Percentiles rank a stretch among this genome's conserved stretches.
Evolutionary conservation across 1,139 yeast genomes (phyloP).

Genomic region (Kodamaea sp.): DNA sequence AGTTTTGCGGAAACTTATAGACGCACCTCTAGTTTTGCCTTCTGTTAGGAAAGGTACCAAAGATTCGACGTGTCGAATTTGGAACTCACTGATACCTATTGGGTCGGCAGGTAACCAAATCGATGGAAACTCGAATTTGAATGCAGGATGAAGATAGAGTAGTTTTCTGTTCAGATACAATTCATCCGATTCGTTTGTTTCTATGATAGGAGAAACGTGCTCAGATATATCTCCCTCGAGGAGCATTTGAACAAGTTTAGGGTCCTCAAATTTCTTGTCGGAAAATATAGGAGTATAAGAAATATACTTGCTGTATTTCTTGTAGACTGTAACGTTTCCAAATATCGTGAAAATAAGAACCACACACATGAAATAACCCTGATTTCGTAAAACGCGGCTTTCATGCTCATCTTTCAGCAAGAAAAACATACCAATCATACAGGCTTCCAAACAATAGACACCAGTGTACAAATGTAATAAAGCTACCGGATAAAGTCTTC

Average conservation of each 20-base stretch:
- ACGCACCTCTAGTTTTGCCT: constrained; percentile 33
- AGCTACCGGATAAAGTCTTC: constrained; percentile 71
- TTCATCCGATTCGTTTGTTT: constrained; percentile 4
- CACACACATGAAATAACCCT: constrained; percentile 50
- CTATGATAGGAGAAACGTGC: neutral
- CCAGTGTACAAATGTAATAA: constrained; percentile 77
- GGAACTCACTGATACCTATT: constrained; percentile 15
- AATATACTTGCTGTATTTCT: constrained; percentile 30
- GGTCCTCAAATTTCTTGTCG: constrained; percentile 6
- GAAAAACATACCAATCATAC: constrained; percentile 73
- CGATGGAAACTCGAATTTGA: constrained; percentile 15
- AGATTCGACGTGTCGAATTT: constrained; percentile 10
- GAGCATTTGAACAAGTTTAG: neutral
- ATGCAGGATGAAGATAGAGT: constrained; percentile 17
- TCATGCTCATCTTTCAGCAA: constrained; percentile 51
- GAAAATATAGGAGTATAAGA: constrained; percentile 30
- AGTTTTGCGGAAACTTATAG: constrained; percentile 18
- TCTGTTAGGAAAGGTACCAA: constrained; percentile 17
- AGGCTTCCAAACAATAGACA: constrained; percentile 74
- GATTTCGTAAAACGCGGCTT: constrained; percentile 30
- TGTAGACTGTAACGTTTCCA: constrained; percentile 33
- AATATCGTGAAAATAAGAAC: constrained; percentile 39
- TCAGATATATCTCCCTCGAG: neutral
- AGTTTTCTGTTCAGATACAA: constrained; percentile 14
- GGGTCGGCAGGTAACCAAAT: constrained; percentile 21